Percentiles rank a stretch among this genome's conserved stretches.
Evolutionary conservation across 2,329 filamentous ascomycete genomes (phyloP).

Genomic region (Hypoxylon sp.): DNA sequence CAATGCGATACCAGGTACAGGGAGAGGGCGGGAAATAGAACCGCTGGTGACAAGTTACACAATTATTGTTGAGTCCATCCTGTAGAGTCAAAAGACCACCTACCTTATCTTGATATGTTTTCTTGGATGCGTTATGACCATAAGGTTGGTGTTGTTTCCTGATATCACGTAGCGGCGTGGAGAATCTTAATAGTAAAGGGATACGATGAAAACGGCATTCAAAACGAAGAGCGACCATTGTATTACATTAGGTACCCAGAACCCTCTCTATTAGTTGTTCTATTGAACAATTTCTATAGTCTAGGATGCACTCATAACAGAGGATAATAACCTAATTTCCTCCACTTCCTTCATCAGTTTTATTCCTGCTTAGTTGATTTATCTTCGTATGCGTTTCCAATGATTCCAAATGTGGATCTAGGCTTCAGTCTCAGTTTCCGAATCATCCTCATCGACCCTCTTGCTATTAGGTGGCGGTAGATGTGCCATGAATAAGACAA

Average conservation of each 20-base stretch:
- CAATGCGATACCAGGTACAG: too few species aligned
- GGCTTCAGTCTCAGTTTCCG: constrained; percentile 36
- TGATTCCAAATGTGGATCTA: constrained; percentile 1
- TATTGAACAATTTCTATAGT: constrained; percentile 4
- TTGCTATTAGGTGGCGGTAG: constrained; percentile 38
- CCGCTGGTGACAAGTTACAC: not conserved
- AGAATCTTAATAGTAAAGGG: not conserved
- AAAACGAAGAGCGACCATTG: not conserved
- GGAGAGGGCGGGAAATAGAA: too few species aligned
- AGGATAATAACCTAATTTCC: constrained; percentile 6
- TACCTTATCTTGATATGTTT: too few species aligned
- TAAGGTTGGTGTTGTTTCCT: too few species aligned
- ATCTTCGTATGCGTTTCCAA: not conserved
- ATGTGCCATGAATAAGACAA: constrained; percentile 55
- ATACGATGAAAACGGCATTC: not conserved
- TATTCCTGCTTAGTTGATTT: not conserved
- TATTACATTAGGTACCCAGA: not conserved
- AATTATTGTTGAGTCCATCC: too few species aligned
- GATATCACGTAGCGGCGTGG: too few species aligned
- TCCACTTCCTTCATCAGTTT: constrained; percentile 10
- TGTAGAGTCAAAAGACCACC: too few species aligned
- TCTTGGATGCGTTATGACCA: too few species aligned
- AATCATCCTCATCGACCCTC: constrained; percentile 37
- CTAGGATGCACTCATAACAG: constrained; percentile 1
- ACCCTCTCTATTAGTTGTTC: constrained; percentile 9